Percentiles rank a stretch among this genome's conserved stretches.
Conservation (phyloP, 139 green algal genomes). For the Microglena sp. region DNA sequence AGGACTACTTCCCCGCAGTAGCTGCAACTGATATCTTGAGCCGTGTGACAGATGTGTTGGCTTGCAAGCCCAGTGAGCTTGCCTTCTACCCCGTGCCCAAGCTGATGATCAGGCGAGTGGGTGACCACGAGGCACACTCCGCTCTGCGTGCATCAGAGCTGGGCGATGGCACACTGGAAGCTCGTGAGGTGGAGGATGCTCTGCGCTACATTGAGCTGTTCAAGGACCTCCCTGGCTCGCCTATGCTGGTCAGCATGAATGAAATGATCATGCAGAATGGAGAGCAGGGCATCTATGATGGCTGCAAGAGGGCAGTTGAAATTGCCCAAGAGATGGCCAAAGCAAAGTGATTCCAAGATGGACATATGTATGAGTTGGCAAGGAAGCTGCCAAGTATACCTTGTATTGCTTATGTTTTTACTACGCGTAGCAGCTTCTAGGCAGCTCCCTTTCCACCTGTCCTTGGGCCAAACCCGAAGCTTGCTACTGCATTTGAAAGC, state of each 20-base stretch:
- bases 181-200: neutral
- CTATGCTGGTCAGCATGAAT: neutral
- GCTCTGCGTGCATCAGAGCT: neutral
- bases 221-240: neutral
- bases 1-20: neutral
- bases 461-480: too few species aligned
- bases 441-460: too few species aligned
- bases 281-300: neutral
- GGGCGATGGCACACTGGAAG: neutral
- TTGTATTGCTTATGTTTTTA: too few species aligned
- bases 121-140: neutral
- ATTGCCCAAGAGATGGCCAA: neutral
- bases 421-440: too few species aligned
- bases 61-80: neutral
- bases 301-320: neutral
- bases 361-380: too few species aligned
- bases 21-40: neutral
- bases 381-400: too few species aligned
- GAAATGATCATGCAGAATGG: neutral
- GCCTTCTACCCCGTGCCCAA: slow-evolving; percentile 1
- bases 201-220: neutral
- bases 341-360: too few species aligned
- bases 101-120: neutral
- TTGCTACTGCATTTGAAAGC: too few species aligned
- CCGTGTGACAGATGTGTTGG: neutral